Evolutionary conservation across 73 alveolate species (phyloP).

Genomic region (Tetrahymena malaccensis): DNA sequence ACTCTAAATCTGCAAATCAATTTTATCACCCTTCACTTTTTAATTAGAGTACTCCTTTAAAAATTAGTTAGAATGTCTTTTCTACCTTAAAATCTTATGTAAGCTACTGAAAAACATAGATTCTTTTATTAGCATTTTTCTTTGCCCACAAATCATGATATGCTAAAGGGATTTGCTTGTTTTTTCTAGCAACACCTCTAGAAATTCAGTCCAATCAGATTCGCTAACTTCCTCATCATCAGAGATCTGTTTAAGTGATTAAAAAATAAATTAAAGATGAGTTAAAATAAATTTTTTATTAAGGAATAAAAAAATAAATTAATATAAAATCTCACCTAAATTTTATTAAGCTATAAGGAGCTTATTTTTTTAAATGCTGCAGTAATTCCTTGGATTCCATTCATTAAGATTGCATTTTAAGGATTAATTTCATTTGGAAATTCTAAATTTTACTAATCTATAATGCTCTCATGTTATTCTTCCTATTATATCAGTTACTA

Average conservation of each 20-base stretch:
- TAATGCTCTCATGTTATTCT: background rate
- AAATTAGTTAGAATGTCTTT: background rate
- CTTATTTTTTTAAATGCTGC: background rate
- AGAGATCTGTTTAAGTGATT: background rate
- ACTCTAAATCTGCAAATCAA: background rate
- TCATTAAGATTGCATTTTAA: background rate
- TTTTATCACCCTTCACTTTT: background rate
- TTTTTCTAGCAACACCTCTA: background rate
- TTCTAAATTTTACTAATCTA: background rate
- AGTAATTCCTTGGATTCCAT: background rate
- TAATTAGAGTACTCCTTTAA: background rate
- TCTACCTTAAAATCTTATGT: background rate
- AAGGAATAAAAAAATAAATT: background rate
- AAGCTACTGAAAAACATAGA: background rate
- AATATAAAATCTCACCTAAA: background rate
- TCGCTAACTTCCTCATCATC: background rate
- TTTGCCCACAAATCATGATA: background rate
- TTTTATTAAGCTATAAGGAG: background rate
- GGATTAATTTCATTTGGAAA: background rate
- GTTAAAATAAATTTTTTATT: no score
- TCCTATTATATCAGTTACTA: background rate
- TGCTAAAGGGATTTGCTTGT: background rate
- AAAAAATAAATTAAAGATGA: no score
- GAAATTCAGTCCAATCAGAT: background rate
- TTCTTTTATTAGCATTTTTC: background rate